Base-by-base conservation (phyloP, 352 stramenopile species). In the Phytophthora tubulina region DNA sequence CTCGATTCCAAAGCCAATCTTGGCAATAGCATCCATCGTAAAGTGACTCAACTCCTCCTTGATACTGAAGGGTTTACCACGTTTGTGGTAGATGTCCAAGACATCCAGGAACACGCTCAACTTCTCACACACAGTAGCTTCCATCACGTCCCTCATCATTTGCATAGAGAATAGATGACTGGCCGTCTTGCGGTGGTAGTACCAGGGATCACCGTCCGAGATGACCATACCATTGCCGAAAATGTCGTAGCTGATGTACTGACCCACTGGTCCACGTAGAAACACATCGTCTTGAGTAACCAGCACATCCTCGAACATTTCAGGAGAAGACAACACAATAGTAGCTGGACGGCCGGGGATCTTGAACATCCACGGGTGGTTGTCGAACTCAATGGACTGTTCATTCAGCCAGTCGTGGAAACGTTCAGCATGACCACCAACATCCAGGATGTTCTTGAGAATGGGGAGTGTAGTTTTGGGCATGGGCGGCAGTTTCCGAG, bases 151-250 rank as follows among this genome's bases (percentile, higher is more conserved):
- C 36, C 71, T 68, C 60, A 89, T 78, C 75, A 78, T 84, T 31
- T 81, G 63, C 63, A 80, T 81, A 11, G 83, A 90, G 39, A 96
- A 95, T 5, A 98, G 87, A 62, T 97, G 91, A 61, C 86, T 96
- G 62, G 91, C 88, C 1, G 74, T 90, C 63, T 94, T 94, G 54
- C 88, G 82, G 45, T 96, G 88, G 44, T 79, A 71, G 42, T 73
- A 75, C 88, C 86, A 96, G n/a, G 63, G 42, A 33, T 61, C 66
- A 31, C 71, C 77, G 14, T 86, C 71, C 0, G 73, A 55, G 33
- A 70, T 71, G 52, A 86, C 61, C 53, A 86, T 80, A 7, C 86
- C 85, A 8, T 85, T 70, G 48, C 89, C 88, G 30, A 96, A 83
- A 7, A 96, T 41, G 63, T 91, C 76, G 8, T 65, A 39, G 6